These are phyloP conservation scores for Fusarium subglutinans DNA, from an alignment of 2,329 filamentous ascomycete genomes.

Conservation along the genomic window DNA sequence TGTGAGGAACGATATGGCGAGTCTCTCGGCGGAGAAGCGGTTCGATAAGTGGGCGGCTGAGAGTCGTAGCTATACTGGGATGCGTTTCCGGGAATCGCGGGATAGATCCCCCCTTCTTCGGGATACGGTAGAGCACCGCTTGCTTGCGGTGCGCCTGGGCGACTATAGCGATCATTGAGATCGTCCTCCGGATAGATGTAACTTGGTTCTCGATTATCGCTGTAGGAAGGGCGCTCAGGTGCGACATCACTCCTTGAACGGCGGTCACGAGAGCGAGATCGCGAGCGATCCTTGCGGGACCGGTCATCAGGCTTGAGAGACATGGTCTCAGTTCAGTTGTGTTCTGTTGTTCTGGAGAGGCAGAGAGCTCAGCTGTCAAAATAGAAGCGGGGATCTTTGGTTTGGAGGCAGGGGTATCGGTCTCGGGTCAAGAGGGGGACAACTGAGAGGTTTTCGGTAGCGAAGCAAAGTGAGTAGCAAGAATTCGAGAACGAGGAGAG, in stretches of 20 bases:
- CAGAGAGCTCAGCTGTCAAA: constrained; percentile 6
- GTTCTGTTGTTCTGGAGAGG: background rate
- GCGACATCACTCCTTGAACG: constrained; percentile 46
- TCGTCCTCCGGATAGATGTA: constrained; percentile 55
- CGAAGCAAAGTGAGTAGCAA: background rate
- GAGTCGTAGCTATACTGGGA: constrained; percentile 54
- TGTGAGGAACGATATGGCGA: constrained; percentile 51
- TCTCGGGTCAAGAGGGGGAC: background rate
- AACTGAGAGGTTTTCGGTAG: background rate
- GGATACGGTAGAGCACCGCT: constrained; percentile 51
- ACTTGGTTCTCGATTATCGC: constrained; percentile 56
- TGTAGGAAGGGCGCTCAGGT: constrained; percentile 44
- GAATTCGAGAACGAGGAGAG: background rate
- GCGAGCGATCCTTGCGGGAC: constrained; percentile 57
- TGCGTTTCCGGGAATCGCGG: constrained; percentile 51
- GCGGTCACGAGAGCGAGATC: constrained; percentile 55
- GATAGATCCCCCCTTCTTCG: constrained; percentile 49
- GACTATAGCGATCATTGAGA: constrained; percentile 50
- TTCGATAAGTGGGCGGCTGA: constrained; percentile 46
- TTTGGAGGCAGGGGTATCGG: constrained; percentile 14
- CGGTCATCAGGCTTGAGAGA: constrained; percentile 60
- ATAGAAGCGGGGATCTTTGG: constrained; percentile 20
- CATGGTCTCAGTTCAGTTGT: constrained; percentile 49
- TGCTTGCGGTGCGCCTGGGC: constrained; percentile 47
- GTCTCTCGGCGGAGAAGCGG: constrained; percentile 47